phyloP scores from a whole-genome alignment of 192 early-diverging fungal species.

The Coemansia javaensis region DNA sequence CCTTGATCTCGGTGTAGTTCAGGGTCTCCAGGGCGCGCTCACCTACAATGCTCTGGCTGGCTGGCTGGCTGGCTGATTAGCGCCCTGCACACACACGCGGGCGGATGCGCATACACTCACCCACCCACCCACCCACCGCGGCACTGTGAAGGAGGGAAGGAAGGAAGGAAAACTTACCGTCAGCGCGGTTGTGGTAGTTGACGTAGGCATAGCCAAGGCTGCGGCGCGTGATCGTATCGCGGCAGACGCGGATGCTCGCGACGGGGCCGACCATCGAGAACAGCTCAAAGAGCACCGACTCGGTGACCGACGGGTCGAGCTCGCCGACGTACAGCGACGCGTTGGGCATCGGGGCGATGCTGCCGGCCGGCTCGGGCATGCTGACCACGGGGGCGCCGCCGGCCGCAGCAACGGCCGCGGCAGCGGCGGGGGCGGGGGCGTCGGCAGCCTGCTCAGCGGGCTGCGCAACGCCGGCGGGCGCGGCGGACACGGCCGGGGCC shows the following conservation, averaged over 20 bases:
- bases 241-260: constrained; percentile 95
- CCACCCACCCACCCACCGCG: too few species aligned
- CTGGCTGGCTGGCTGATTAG: too few species aligned
- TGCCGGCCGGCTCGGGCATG: neutral
- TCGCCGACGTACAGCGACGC: constrained; percentile 95
- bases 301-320: constrained; percentile 92
- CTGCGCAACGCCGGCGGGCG: constrained; percentile 6
- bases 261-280: constrained; percentile 95
- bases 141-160: too few species aligned
- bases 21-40: constrained; percentile 86
- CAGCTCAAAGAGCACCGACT: constrained; percentile 95
- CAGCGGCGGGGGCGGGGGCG: constrained; percentile 28
- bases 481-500: constrained; percentile 40
- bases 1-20: constrained; percentile 96
- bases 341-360: constrained; percentile 50
- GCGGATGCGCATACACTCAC: too few species aligned
- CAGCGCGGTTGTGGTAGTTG: constrained; percentile 90
- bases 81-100: too few species aligned
- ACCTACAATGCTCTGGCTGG: too few species aligned
- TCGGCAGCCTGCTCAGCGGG: constrained; percentile 3
- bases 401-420: constrained; percentile 3
- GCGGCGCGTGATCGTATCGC: constrained; percentile 95
- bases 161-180: too few species aligned
- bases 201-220: constrained; percentile 97
- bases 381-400: neutral